Conservation (phyloP, 2,329 filamentous ascomycete genomes). For the Ophiostoma ulmi region DNA sequence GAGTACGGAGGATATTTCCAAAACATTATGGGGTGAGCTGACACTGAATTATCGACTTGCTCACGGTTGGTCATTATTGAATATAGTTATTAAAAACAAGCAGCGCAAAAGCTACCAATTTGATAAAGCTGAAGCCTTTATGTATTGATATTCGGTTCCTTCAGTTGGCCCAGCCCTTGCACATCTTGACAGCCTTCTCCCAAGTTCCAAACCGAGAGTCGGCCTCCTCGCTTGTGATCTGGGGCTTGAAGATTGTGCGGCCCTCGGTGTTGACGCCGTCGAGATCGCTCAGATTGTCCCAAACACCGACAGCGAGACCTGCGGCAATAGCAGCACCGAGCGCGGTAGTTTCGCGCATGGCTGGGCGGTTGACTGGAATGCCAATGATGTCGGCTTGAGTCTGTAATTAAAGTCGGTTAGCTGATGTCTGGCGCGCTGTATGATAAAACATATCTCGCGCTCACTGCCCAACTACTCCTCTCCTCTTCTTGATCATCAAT, state of each 20-base stretch:
- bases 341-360: constrained; percentile 86
- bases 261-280: constrained; percentile 66
- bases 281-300: constrained; percentile 69
- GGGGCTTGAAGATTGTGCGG: constrained; percentile 64
- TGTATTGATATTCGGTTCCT: background rate
- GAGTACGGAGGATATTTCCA: background rate
- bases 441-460: background rate
- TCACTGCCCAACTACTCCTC: background rate
- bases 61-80: background rate
- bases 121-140: background rate
- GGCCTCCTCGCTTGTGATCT: constrained; percentile 44
- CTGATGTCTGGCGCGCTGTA: background rate
- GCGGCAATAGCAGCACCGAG: constrained; percentile 85
- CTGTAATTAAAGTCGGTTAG: constrained; percentile 34
- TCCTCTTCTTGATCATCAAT: background rate
- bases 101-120: background rate
- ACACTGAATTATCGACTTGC: background rate
- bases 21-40: background rate
- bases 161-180: constrained; percentile 45
- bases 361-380: constrained; percentile 75
- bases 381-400: constrained; percentile 80
- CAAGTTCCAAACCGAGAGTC: constrained; percentile 47
- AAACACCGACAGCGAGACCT: constrained; percentile 74
- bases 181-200: constrained; percentile 56
- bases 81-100: background rate